These are phyloP conservation scores for Hypericum androsaemum DNA, from an alignment of 345 rosid species.

Conservation along the genomic window DNA sequence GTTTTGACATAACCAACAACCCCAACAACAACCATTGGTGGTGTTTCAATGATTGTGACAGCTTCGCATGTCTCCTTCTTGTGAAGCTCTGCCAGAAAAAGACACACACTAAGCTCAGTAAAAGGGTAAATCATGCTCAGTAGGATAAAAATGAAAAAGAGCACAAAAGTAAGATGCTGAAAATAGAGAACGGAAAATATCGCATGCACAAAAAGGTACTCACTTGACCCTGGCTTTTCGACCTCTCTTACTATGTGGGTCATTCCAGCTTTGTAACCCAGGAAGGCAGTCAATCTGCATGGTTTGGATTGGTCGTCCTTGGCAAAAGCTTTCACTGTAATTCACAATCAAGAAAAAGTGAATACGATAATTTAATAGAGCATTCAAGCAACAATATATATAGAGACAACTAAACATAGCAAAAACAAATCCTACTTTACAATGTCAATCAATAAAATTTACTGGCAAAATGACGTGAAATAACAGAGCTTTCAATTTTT, in stretches of 20 bases:
- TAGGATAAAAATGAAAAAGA: not conserved
- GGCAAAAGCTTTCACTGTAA: constrained; percentile 83
- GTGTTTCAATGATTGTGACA: constrained; percentile 72
- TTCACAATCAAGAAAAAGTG: not conserved
- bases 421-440: not conserved
- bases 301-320: constrained; percentile 74
- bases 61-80: constrained; percentile 93
- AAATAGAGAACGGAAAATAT: not conserved
- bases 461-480: no score
- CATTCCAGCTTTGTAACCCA: constrained; percentile 93
- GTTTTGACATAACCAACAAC: constrained; percentile 77
- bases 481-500: no score
- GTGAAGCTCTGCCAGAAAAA: constrained; percentile 53
- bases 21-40: constrained; percentile 77
- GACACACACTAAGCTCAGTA: no score
- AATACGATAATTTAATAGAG: no score
- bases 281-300: constrained; percentile 72
- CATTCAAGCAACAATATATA: not conserved
- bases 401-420: not conserved
- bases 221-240: constrained; percentile 84
- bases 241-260: constrained; percentile 89
- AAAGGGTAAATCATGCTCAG: no score
- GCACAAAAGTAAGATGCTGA: not conserved
- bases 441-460: no score
- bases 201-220: constrained; percentile 9